Conservation (phyloP, 495 filamentous ascomycete species). For the Poronia punctata region DNA sequence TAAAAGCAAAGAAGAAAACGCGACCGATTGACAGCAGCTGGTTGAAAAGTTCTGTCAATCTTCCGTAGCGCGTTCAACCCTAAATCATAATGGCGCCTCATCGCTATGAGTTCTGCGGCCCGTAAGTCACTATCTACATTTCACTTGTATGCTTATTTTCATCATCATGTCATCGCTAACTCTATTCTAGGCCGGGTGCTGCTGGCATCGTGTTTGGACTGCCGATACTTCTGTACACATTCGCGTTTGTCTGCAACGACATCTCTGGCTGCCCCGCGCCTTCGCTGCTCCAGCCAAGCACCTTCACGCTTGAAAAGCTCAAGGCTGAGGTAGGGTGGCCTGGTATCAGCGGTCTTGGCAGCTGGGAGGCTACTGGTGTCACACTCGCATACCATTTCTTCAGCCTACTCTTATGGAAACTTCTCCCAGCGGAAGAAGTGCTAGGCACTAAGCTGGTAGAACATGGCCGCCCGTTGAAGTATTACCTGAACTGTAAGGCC, state of each 20-base stretch:
- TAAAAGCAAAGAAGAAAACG: background rate
- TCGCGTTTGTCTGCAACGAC: slow-evolving; percentile 87
- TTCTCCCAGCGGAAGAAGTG: slow-evolving; percentile 68
- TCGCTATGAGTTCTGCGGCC: slow-evolving; percentile 80
- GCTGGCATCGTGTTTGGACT: slow-evolving; percentile 68
- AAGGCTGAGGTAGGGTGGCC: slow-evolving; percentile 79
- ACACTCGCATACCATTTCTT: slow-evolving; percentile 74
- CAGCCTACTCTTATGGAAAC: slow-evolving; percentile 63
- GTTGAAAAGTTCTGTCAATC: background rate
- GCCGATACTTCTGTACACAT: slow-evolving; percentile 64
- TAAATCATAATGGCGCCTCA: slow-evolving; percentile 7
- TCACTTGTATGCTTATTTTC: background rate
- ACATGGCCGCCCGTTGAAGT: slow-evolving; percentile 58
- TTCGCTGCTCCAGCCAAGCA: slow-evolving; percentile 69
- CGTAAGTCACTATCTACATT: slow-evolving; percentile 53
- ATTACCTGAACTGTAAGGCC: slow-evolving; percentile 76
- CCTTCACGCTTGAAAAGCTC: slow-evolving; percentile 60
- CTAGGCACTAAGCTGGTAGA: slow-evolving; percentile 67
- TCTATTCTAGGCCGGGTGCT: slow-evolving; percentile 59
- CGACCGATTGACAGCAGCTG: background rate
- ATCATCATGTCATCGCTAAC: slow-evolving; percentile 11
- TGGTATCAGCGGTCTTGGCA: slow-evolving; percentile 47
- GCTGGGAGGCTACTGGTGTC: slow-evolving; percentile 55
- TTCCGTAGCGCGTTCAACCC: background rate
- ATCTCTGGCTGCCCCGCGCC: slow-evolving; percentile 84